Percentiles rank a stretch among this genome's conserved stretches.
phyloP scores from a whole-genome alignment of 2,329 filamentous ascomycete species.

The Calonectria pseudoreteaudii region DNA sequence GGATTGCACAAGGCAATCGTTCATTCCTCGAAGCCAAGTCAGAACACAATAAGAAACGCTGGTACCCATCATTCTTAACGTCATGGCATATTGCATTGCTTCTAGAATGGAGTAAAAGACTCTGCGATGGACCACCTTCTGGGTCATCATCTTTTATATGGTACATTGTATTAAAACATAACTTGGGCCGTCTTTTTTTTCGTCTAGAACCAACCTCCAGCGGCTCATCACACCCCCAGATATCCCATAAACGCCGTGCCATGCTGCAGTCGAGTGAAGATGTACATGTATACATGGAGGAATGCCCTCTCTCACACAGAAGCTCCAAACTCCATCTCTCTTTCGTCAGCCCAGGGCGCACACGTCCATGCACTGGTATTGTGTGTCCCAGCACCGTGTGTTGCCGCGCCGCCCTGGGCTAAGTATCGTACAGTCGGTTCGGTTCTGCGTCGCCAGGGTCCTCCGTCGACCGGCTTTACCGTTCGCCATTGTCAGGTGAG shows the following conservation, averaged over 20 bases:
- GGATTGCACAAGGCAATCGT: neutral
- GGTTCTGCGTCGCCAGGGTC: conserved; percentile 2
- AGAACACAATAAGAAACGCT: neutral
- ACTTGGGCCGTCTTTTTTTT: conserved; percentile 43
- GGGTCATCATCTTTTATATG: conserved; percentile 30
- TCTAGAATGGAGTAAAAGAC: conserved; percentile 8
- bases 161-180: conserved; percentile 47
- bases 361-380: neutral
- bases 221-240: conserved; percentile 44
- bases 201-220: conserved; percentile 47
- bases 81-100: neutral
- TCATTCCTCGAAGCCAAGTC: neutral
- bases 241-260: conserved; percentile 60
- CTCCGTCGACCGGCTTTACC: conserved; percentile 3
- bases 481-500: neutral
- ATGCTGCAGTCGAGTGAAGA: conserved; percentile 68
- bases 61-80: neutral
- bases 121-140: neutral
- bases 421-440: conserved; percentile 38
- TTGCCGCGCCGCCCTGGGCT: conserved; percentile 2
- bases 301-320: conserved; percentile 25
- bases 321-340: conserved; percentile 28
- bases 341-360: conserved; percentile 22
- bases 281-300: conserved; percentile 55
- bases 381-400: neutral